Base-by-base conservation (phyloP, 768 basidiomycete genomes). In the Termitomyces sp. region DNA sequence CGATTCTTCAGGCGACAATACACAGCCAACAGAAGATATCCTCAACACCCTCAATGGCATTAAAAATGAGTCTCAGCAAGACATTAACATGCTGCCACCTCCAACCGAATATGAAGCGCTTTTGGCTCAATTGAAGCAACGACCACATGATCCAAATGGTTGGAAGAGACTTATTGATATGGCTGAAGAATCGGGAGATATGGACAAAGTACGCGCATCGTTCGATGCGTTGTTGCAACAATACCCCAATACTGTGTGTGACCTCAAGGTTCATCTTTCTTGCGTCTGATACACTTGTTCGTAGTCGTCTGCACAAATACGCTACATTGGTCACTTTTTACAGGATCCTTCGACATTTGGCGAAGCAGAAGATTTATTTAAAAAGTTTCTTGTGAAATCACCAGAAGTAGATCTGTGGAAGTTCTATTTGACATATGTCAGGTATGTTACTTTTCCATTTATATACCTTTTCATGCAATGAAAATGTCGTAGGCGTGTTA, bases 401-500 rank as follows among this genome's bases (percentile, higher is more conserved):
- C 91, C 94, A 6, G 88, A 88, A 55, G 93, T 95, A 62, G 90
- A 93, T 61, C 78, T 98, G 2, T 96, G 93, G 91, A 89, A 86
- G 68, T 93, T 91, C 68, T 99, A 99, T 73, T 77, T 99, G 62
- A 87, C 87, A 47, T 98, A 97, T 72, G 93, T 99, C 67, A 85
- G 96, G 81, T 90, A 74, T 66, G 87, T 82, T 15, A 6, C 4
- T 6, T 16, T 22, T 33, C n/a, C 18, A 16, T 61, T 45, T 18
- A 49, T 55, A 33, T 62, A 48, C 47, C 45, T 18, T 54, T 53
- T 8, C 39, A 6, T 22, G 20, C 12, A 16, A 45, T 60, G 22
- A 59, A 31, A 30, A 12, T 31, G 42, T 15, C 33, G 12, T 39
- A 91, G 88, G 69, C 87, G 88, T 63, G 76, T 88, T 52, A 91